Evolutionary conservation across 768 basidiomycete genomes (phyloP).

Genomic region (Aureoboletus auriporus): DNA sequence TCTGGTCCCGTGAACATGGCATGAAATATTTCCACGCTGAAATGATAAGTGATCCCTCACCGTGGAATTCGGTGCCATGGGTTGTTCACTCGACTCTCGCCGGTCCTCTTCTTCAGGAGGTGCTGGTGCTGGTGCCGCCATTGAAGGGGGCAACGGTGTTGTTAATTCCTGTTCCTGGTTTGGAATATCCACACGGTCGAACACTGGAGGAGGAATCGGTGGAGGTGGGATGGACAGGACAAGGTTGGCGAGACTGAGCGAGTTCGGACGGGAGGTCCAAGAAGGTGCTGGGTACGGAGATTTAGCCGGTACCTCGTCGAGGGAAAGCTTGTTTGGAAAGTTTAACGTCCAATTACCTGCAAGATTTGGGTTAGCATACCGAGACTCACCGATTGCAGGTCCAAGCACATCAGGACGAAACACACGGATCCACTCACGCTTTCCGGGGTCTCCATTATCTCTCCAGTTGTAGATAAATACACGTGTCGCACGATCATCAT

Average conservation of each 20-base stretch:
- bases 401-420: not conserved
- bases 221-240: slow-evolving; percentile 24
- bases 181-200: not conserved
- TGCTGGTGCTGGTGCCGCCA: not conserved
- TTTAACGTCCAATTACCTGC: slow-evolving; percentile 26
- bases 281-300: slow-evolving; percentile 26
- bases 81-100: not conserved
- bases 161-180: not conserved
- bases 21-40: not conserved
- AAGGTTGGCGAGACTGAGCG: slow-evolving; percentile 10
- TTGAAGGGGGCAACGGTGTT: not conserved
- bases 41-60: slow-evolving; percentile 1
- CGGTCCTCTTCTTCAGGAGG: not conserved
- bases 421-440: slow-evolving; percentile 18
- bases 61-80: not conserved
- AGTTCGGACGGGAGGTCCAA: slow-evolving; percentile 18
- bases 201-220: not conserved
- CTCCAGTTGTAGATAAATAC: slow-evolving; percentile 30
- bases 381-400: not conserved
- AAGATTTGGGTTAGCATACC: not conserved
- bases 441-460: slow-evolving; percentile 27
- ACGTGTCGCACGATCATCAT: slow-evolving; percentile 14
- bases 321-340: slow-evolving; percentile 11
- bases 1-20: slow-evolving; percentile 1
- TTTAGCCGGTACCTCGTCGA: slow-evolving; percentile 13